Evolutionary conservation across 345 rosid species (phyloP).

Genomic region (Sisymbrium irio): DNA sequence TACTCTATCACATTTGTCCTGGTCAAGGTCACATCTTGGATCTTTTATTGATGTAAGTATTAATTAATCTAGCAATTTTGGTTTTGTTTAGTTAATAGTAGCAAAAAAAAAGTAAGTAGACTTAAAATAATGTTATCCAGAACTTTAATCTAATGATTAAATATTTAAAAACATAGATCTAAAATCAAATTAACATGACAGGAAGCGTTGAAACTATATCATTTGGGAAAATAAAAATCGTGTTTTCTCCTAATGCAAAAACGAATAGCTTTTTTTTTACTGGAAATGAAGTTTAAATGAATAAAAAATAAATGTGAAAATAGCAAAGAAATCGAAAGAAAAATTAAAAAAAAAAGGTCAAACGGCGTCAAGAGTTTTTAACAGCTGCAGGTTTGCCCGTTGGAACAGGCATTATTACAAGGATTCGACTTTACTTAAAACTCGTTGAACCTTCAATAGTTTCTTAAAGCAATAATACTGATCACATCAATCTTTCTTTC

Average conservation of each 20-base stretch:
- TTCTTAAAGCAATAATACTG: constrained; percentile 12
- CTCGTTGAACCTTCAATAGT: constrained; percentile 32
- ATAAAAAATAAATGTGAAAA: neutral
- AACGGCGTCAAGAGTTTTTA: constrained; percentile 5
- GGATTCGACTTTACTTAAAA: constrained; percentile 20
- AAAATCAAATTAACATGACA: neutral
- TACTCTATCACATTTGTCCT: neutral
- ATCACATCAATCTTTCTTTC: constrained; percentile 26
- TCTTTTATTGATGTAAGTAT: neutral
- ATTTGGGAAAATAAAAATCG: neutral
- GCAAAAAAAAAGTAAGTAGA: neutral
- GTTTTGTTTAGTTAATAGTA: neutral
- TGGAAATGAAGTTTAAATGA: neutral
- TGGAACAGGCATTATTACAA: constrained; percentile 19
- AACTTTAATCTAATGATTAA: neutral
- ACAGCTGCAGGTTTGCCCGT: constrained; percentile 15
- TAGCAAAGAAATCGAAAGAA: neutral
- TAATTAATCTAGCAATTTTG: neutral
- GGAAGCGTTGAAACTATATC: neutral
- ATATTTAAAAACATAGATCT: neutral
- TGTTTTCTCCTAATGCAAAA: neutral
- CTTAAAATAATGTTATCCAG: neutral
- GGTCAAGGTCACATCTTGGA: neutral
- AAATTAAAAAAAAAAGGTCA: neutral
- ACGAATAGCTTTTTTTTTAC: neutral